These are phyloP conservation scores for Geosmithia flava DNA, from an alignment of 2,329 filamentous ascomycete genomes.

Conservation along the genomic window DNA sequence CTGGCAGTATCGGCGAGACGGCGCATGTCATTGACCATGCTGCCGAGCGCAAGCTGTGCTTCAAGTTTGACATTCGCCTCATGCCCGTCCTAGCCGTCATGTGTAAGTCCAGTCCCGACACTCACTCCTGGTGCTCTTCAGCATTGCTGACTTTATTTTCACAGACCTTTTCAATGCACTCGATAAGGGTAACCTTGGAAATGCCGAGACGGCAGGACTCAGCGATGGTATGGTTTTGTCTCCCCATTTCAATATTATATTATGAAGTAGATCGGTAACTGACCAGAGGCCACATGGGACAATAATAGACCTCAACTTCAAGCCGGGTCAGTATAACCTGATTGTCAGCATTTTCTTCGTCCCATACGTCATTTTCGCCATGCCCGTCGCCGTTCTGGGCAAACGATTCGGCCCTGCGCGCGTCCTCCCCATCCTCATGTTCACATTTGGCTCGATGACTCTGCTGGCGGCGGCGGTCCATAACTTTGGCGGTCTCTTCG, in stretches of 20 bases:
- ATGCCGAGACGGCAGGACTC: conserved; percentile 42
- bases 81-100: conserved; percentile 42
- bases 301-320: conserved; percentile 33
- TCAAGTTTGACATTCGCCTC: conserved; percentile 41
- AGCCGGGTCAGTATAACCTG: conserved; percentile 51
- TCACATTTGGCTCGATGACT: conserved; percentile 56
- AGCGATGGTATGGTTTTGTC: conserved; percentile 13
- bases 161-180: conserved; percentile 33
- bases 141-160: background rate
- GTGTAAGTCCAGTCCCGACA: conserved; percentile 19
- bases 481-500: conserved; percentile 36
- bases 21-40: conserved; percentile 20
- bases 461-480: conserved; percentile 39
- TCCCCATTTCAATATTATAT: background rate
- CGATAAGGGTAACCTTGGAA: conserved; percentile 30
- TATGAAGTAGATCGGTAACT: background rate
- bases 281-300: background rate
- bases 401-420: conserved; percentile 58
- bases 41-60: conserved; percentile 36
- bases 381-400: conserved; percentile 44
- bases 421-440: conserved; percentile 61
- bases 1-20: conserved; percentile 5
- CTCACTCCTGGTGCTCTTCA: background rate
- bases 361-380: conserved; percentile 61
- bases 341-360: conserved; percentile 64